A percentile compares a stretch with the other conserved stretches of the same genome.
These are phyloP conservation scores for Priceomyces fermenticarens DNA, from an alignment of 805 yeast species.

Conservation along the genomic window DNA sequence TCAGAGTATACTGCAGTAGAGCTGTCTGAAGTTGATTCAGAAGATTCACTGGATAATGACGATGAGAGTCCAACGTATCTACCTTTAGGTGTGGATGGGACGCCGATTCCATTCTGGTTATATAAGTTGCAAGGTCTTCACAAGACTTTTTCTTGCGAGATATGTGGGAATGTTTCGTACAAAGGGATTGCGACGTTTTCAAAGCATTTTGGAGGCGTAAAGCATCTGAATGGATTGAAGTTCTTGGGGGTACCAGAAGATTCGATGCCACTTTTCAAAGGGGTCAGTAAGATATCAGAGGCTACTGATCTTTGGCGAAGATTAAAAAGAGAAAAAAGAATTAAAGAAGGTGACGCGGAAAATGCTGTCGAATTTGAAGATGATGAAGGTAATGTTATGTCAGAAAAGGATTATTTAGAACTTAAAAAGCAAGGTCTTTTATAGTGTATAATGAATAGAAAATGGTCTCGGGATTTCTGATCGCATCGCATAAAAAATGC, in stretches of 20 bases:
- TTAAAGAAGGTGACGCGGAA: constrained; percentile 43
- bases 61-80: constrained; percentile 52
- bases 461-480: too few relatives aligned
- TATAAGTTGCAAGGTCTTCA: constrained; percentile 86
- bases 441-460: constrained; percentile 21
- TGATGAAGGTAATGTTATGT: constrained; percentile 89
- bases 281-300: constrained; percentile 64
- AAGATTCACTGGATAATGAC: constrained; percentile 22
- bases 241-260: constrained; percentile 68
- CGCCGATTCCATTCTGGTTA: constrained; percentile 91
- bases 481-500: too few relatives aligned
- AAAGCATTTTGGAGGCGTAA: constrained; percentile 68
- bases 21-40: constrained; percentile 21
- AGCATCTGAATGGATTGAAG: constrained; percentile 71
- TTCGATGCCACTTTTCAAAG: constrained; percentile 47
- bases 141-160: constrained; percentile 70
- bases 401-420: constrained; percentile 76
- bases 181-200: constrained; percentile 72
- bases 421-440: constrained; percentile 83
- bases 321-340: constrained; percentile 34
- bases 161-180: constrained; percentile 74
- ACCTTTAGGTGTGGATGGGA: constrained; percentile 86
- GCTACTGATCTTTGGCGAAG: constrained; percentile 58
- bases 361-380: constrained; percentile 82
- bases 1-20: constrained; percentile 39